Evolutionary conservation across 768 basidiomycete species (phyloP), one percentile per base, ranked within the genome.

Genomic region (Kwoniella sp.): DNA sequence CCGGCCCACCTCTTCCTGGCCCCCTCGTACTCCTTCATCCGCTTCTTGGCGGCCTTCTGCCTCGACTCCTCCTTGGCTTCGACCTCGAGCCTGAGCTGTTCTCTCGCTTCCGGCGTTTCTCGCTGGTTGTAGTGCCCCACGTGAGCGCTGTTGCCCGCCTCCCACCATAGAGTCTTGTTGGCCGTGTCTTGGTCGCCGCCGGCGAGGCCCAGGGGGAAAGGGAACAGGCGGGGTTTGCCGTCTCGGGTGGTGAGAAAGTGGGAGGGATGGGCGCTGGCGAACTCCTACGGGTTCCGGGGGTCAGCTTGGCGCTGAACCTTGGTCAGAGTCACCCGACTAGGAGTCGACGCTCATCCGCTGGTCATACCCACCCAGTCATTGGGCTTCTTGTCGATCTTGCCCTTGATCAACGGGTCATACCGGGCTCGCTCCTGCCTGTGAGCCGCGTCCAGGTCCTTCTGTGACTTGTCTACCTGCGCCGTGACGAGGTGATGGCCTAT

Each of bases 81-180:
- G 47, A 57, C 57, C 48, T 67, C 46, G 10, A 50, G 19, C 11
- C 58, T 32, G n/a, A 58, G 22, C 22, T 51, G 54, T 38, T 60
- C 68, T 34, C 42, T 42, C 14, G 55, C 60, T 31, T 60, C 65
- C 5, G 65, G 65, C 25, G 56, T 59, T 29, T 65, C 65, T 2
- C 58, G 32, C 43, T 65, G 63, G 26, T 70, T 67, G 38, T 63
- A 67, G 28, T 66, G 67, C 10, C 67, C 67, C 67, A 70, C 68
- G 49, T 70, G 68, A 6, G 68, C 57, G 3, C 51, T 52, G 36
- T 67, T 67, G 1, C 68, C 68, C 12, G 62, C 62, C 42, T 70
- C 68, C 65, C 65, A 70, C 68, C 68, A 70, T 12, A 70, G 38
- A 31, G 61, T 64, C 20, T 57, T 57, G n/a, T 53, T 63, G n/a